These are phyloP conservation scores for Ilyonectria destructans DNA, from an alignment of 2,329 filamentous ascomycete genomes.

Conservation along the genomic window DNA sequence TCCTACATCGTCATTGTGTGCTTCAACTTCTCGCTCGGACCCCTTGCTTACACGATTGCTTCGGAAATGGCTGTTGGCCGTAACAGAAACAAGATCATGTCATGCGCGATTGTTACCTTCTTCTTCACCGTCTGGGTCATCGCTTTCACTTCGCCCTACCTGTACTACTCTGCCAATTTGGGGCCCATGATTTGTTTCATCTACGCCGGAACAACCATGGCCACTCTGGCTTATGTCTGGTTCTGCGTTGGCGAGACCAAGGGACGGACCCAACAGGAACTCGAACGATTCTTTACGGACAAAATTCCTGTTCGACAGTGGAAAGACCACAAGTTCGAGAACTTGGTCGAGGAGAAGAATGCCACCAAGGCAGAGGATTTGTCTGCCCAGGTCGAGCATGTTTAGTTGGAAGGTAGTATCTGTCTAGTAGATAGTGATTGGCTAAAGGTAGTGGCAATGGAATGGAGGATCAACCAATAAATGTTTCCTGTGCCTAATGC, in stretches of 20 bases:
- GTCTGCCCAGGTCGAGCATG: neutral
- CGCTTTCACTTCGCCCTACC: constrained; percentile 54
- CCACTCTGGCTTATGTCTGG: constrained; percentile 52
- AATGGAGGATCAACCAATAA: neutral
- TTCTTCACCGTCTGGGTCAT: constrained; percentile 54
- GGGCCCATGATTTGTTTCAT: constrained; percentile 55
- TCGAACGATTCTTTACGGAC: constrained; percentile 58
- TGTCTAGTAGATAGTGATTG: neutral
- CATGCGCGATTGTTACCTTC: constrained; percentile 58
- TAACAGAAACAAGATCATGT: constrained; percentile 63
- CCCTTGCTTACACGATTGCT: constrained; percentile 57
- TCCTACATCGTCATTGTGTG: constrained; percentile 53
- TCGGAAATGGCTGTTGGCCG: constrained; percentile 61
- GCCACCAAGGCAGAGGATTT: neutral
- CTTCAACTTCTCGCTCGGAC: constrained; percentile 60
- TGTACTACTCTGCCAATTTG: constrained; percentile 53
- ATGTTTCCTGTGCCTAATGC: neutral
- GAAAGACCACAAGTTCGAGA: constrained; percentile 34
- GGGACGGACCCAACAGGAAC: constrained; percentile 54
- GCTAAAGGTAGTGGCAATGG: neutral
- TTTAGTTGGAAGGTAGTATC: neutral
- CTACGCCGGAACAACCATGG: constrained; percentile 51
- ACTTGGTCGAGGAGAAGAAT: neutral
- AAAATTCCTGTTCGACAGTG: constrained; percentile 54
- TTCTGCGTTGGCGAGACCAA: constrained; percentile 60